Evolutionary conservation across 1,139 yeast species (phyloP), one percentile per base, ranked within the genome.

Genomic region (Lizanozyma gosingica): DNA sequence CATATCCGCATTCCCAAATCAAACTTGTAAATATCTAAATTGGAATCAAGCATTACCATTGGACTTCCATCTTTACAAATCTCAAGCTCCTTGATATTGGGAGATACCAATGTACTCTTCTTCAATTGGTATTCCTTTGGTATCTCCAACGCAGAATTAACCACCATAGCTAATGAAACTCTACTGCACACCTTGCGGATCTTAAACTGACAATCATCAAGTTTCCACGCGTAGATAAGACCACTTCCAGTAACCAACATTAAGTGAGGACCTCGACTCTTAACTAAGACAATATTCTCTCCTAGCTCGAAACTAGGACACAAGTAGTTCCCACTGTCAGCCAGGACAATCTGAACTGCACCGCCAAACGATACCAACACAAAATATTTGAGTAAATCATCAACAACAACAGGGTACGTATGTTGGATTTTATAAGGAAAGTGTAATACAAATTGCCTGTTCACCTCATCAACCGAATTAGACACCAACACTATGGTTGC

Each of bases 331-430:
- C 94, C 95, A 1, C 68, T 50, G 2, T 83, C 74, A 1, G 84
- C 76, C 11, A 80, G 73, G 0, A 94, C 73, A 64, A 95, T 74
- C 54, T 83, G 85, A 2, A 78, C 47, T 3, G 78, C 71, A 1
- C 88, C 87, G 37, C 78, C 74, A 17, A 92, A 87, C 0, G 95
- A 78, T 3, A 83, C 78, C 33, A 90, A 59, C n/a, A 68, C 74
- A 67, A 74, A 70, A 44, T 60, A 72, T 15, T 51, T 51, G 27
- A 69, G 52, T 4, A 43, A 46, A 2, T 51, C 52, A 18, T 62
- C 58, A 11, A 62, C 42, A 4, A 63, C 47, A 4, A 67, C 48
- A 3, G 72, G 71, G 4, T 63, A 43, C 1, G 63, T 64, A 44
- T 70, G 73, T 43, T 70, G 76, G 15, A 71, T 63, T 41, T 62